Evolutionary conservation across 1,139 yeast genomes (phyloP), one percentile per base, ranked within the genome.

Genomic region (Entelexis paramagnoliae): DNA sequence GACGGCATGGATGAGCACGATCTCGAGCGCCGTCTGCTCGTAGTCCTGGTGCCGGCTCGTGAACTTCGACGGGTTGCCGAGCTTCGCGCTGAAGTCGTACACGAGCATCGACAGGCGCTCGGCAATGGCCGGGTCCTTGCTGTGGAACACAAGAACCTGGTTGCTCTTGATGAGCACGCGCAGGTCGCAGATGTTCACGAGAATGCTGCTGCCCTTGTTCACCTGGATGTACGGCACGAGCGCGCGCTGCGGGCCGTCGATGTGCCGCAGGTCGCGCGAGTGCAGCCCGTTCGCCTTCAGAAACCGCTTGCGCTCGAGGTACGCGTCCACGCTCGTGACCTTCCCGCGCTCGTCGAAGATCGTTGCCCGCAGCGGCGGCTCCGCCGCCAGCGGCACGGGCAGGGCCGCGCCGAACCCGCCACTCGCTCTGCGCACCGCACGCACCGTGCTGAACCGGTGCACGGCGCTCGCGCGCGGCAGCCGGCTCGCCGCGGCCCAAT

Each of bases 1-100:
- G 68, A 87, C 78, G 1, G 89, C 89, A 59, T 85, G 83, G 53
- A 88, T 79, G 55, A 91, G 74, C 9, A 91, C 86, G 1, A 89
- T 77, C 63, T 91, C 98, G 52, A 91, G 67, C 0, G 95, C 97
- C 52, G 86, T 73, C 64, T 91, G 83, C 64, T 91, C 98, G 66
- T 83, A 91, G 4, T 71, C 66, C 57, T 63, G 66, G 14, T 41
- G 38, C 24, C 44, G 22, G 16, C 40, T 40, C 16, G 43, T 24
- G 39, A 26, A 26, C 33, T 33, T 35, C n/a, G 35, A 11, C 16
- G 56, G 53, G 19, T 29, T 22, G n/a, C 79, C 80, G 52, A 89
- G 72, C 64, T 85, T 86, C 58, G 82, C 77, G 59, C 86, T 91
- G 55, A 91, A 69, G 64, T 86, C 96, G 63, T 86, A 83, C 71